Percentiles rank a stretch among this genome's conserved stretches.
Evolutionary conservation across 208 protist genomes (phyloP).

Genomic region (Crithidia brevicula): DNA sequence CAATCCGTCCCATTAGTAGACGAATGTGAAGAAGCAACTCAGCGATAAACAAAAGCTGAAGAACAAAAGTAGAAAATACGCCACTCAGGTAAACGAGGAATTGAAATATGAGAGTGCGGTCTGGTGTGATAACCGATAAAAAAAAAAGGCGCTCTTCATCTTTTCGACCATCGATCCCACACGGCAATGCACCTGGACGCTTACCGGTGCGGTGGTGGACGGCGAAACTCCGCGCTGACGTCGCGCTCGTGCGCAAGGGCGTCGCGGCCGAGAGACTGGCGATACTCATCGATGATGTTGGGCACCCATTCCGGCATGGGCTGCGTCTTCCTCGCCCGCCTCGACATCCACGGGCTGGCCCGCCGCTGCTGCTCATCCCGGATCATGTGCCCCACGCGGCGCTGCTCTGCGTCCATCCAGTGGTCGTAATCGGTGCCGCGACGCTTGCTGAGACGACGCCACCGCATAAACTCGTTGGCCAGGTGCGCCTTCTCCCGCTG

Average conservation of each 20-base stretch:
- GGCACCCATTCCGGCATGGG: conserved; percentile 78
- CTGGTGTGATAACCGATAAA: too few relatives aligned
- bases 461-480: conserved; percentile 74
- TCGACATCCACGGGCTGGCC: conserved; percentile 50
- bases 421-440: conserved; percentile 73
- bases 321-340: conserved; percentile 13
- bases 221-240: conserved; percentile 46
- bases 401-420: conserved; percentile 86
- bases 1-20: too few relatives aligned
- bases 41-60: too few relatives aligned
- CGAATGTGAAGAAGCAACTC: too few relatives aligned
- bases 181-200: too few relatives aligned
- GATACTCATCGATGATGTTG: conserved; percentile 92
- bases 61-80: background rate
- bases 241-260: conserved; percentile 67
- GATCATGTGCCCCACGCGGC: conserved; percentile 60
- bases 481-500: conserved; percentile 53
- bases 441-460: conserved; percentile 52
- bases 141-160: background rate
- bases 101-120: too few relatives aligned
- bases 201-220: conserved; percentile 26
- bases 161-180: too few relatives aligned
- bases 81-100: too few relatives aligned
- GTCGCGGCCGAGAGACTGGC: conserved; percentile 79
- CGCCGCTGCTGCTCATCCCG: conserved; percentile 38